Evolutionary conservation across 2,329 filamentous ascomycete species (phyloP).

Genomic region (Simplicillium aogashimaense): DNA sequence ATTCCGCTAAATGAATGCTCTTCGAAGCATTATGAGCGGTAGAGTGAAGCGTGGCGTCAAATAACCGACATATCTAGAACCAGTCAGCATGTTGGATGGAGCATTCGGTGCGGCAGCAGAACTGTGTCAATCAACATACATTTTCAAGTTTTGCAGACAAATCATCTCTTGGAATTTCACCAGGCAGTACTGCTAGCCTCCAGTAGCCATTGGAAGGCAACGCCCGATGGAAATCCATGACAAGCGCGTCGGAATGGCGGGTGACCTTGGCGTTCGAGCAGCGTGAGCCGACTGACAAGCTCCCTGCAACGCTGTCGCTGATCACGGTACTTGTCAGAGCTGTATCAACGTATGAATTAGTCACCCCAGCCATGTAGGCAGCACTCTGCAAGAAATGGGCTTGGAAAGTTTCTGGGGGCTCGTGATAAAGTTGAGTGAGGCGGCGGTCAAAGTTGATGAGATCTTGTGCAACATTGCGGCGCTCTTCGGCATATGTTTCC

Average conservation of each 20-base stretch:
- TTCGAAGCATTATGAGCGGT: too few species aligned
- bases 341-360: not conserved
- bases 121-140: too few species aligned
- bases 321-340: slow-evolving; percentile 14
- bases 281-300: not conserved
- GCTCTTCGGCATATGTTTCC: slow-evolving; percentile 35
- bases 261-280: not conserved
- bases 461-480: slow-evolving; percentile 48
- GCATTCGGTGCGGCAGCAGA: too few species aligned
- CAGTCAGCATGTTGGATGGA: too few species aligned
- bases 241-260: not conserved
- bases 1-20: too few species aligned
- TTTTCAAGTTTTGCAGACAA: too few species aligned
- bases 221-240: not conserved
- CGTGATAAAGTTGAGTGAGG: slow-evolving; percentile 38
- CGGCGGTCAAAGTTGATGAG: slow-evolving; percentile 51
- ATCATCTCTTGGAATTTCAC: too few species aligned
- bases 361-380: not conserved
- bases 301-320: slow-evolving; percentile 41
- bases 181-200: too few species aligned
- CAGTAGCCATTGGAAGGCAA: not conserved
- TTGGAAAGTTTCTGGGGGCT: slow-evolving; percentile 12
- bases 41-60: too few species aligned
- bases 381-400: not conserved
- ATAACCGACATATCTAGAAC: too few species aligned